Conservation (phyloP, 306 rosid genomes). For the Sicyos edulis region DNA sequence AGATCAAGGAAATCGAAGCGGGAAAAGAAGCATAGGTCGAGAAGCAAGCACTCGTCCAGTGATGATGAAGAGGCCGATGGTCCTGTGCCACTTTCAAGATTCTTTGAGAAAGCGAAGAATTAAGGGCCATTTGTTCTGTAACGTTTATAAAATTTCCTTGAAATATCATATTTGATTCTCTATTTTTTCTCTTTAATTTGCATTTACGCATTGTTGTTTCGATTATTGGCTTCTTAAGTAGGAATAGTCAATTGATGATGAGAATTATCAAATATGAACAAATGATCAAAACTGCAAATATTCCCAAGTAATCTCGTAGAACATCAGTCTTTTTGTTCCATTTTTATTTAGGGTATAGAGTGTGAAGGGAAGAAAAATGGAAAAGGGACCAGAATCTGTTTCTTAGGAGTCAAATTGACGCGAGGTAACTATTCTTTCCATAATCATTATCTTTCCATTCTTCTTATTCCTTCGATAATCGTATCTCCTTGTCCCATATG, state of each 20-base stretch:
- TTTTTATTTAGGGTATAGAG: too few species aligned
- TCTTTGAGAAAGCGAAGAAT: conserved; percentile 57
- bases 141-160: conserved; percentile 10
- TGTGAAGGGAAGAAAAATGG: too few species aligned
- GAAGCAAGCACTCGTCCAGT: conserved; percentile 47
- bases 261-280: background rate
- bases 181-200: background rate
- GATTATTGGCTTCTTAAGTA: background rate
- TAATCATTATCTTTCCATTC: too few species aligned
- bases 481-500: too few species aligned
- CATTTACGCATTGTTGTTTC: background rate
- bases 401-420: too few species aligned
- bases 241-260: background rate
- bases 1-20: conserved; percentile 74
- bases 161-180: conserved; percentile 13
- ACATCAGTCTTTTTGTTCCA: too few species aligned
- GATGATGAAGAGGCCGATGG: conserved; percentile 53
- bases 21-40: conserved; percentile 76
- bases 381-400: too few species aligned
- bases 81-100: conserved; percentile 86
- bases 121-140: background rate
- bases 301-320: too few species aligned
- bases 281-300: too few species aligned
- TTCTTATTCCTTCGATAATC: too few species aligned
- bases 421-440: too few species aligned